A percentile compares a stretch with the other conserved stretches of the same genome.
Conservation (phyloP, 169 alveolate genomes). For the Cryptosporidium parvum region DNA sequence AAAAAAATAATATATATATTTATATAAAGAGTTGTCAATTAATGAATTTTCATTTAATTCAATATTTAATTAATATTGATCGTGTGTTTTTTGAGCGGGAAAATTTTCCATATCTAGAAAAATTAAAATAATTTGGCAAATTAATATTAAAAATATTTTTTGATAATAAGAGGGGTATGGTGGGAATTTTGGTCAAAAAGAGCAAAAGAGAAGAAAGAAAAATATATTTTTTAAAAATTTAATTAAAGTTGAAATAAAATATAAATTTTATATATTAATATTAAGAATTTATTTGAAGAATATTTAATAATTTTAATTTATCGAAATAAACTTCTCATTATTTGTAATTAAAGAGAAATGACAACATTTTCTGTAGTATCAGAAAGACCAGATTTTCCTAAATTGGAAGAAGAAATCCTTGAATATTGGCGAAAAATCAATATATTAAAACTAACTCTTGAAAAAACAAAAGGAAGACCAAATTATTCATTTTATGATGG, state of each 20-base stretch:
- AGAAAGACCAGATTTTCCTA: conserved; percentile 90
- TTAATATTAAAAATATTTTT: background rate
- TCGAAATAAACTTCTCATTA: background rate
- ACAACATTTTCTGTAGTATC: conserved; percentile 79
- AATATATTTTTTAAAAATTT: background rate
- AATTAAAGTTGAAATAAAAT: too few relatives aligned
- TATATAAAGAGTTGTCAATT: too few relatives aligned
- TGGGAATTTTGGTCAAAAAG: background rate
- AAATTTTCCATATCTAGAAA: background rate
- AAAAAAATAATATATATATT: too few relatives aligned
- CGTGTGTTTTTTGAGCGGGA: background rate
- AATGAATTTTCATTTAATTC: too few relatives aligned
- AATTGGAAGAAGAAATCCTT: conserved; percentile 88
- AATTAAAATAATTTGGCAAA: conserved; percentile 1
- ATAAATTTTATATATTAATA: too few relatives aligned
- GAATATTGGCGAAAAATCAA: conserved; percentile 88
- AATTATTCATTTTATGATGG: conserved; percentile 98
- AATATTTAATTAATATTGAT: background rate
- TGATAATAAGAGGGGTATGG: background rate
- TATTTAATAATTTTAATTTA: background rate
- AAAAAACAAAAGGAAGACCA: conserved; percentile 85
- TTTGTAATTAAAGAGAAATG: background rate
- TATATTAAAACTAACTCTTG: conserved; percentile 84
- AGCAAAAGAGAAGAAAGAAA: too few relatives aligned
- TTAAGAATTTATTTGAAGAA: background rate